These are phyloP conservation scores for Calocybe indica DNA, from an alignment of 768 basidiomycete genomes.

Conservation along the genomic window DNA sequence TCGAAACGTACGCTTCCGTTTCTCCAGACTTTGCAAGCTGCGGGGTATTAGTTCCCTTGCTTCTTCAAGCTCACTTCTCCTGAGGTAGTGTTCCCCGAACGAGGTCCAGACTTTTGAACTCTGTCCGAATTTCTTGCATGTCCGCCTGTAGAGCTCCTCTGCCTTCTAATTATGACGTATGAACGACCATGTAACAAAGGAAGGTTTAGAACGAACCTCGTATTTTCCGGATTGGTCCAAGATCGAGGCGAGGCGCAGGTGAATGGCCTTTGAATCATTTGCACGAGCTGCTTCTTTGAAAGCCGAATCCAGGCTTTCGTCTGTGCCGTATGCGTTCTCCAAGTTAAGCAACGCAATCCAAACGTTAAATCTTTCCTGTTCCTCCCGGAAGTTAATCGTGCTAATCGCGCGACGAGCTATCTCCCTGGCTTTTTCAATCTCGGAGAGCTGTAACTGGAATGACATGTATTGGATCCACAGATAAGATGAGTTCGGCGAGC, in stretches of 20 bases:
- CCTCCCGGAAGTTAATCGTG: constrained; percentile 92
- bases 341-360: constrained; percentile 96
- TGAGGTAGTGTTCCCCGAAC: constrained; percentile 80
- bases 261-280: constrained; percentile 90
- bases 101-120: constrained; percentile 93
- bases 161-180: constrained; percentile 54
- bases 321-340: constrained; percentile 89
- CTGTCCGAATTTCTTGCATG: constrained; percentile 90
- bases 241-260: constrained; percentile 80
- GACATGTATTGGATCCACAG: constrained; percentile 99
- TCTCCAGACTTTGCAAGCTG: constrained; percentile 85
- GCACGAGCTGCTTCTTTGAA: constrained; percentile 89
- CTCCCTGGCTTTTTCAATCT: constrained; percentile 90
- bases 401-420: constrained; percentile 79
- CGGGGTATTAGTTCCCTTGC: constrained; percentile 84
- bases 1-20: constrained; percentile 76
- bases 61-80: constrained; percentile 65
- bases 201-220: constrained; percentile 43
- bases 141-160: constrained; percentile 86
- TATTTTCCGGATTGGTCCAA: constrained; percentile 78
- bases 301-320: constrained; percentile 66
- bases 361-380: constrained; percentile 91
- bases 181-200: neutral
- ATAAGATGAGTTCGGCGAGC: constrained; percentile 95
- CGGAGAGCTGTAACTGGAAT: constrained; percentile 94